Base-by-base conservation (phyloP, 2,329 filamentous ascomycete genomes). In the Simplicillium sp. region DNA sequence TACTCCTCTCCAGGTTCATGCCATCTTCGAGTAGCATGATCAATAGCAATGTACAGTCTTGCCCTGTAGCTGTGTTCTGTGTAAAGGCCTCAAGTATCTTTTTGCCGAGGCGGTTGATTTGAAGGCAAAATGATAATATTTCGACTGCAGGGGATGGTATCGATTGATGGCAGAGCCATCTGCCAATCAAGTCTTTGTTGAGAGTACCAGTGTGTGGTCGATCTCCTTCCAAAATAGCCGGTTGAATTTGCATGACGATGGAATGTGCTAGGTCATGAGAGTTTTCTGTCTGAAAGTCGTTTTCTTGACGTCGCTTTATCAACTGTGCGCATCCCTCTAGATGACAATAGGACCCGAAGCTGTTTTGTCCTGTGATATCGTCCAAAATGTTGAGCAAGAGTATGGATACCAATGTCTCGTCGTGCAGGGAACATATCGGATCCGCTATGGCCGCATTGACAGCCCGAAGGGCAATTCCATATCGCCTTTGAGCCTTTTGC, bases 351-450 rank as follows among this genome's bases (percentile, higher is more conserved):
- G 36, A 38, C 16, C 9, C 11, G 25, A 31, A 38, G 14, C 20
- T 38, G 36, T 28, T 38, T 13, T 29, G 12, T 15, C 36, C 36
- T 13, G 28, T 28, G 9, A 38, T 14, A 15, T 31, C 36, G 28
- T 38, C 36, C 11, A 38, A 15, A 4, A 38, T 28, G 28, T 38
- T 38, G 18, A 38, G 36, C 25, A 38, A 31, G 18, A 38, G 25
- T 20, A 38, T 38, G 14, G 36, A 38, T 29, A 20, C 36, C 18
- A 38, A 16, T 4, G 8, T 38, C 31, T 38, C 36, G 36, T 38
- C 36, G 7, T 38, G 3, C 11, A 29, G 13, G 15, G 20, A 29
- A 11, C 28, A 15, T 16, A 14, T 20, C 16, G 18, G 20, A 20
- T 38, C 20, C n/a, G 36, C 36, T 11, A 38, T 29, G 4, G 18